Conservation (phyloP, 75 land plant species). For the Sequoiadendron giganteum region DNA sequence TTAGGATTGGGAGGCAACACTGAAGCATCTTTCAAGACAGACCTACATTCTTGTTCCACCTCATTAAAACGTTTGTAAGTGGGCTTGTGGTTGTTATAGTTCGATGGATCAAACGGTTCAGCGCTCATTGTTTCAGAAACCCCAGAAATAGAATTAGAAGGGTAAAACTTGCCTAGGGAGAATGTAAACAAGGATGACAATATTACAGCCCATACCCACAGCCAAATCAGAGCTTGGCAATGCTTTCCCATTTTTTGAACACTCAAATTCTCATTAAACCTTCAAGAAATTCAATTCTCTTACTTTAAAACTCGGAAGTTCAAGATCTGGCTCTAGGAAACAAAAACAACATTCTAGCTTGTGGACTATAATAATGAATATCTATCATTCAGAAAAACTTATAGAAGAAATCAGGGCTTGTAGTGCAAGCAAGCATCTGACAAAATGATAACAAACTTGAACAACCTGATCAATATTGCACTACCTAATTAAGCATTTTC, state of each 20-base stretch:
- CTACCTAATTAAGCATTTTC: background rate
- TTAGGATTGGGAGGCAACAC: slow-evolving; percentile 17
- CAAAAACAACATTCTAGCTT: background rate
- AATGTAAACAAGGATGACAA: background rate
- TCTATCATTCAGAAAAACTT: background rate
- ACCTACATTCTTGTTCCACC: slow-evolving; percentile 30
- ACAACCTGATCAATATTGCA: background rate
- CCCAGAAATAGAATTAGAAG: background rate
- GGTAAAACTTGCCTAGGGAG: background rate
- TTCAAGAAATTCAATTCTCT: background rate
- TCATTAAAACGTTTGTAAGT: slow-evolving; percentile 33
- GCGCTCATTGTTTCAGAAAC: background rate
- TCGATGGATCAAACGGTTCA: background rate
- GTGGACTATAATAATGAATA: background rate
- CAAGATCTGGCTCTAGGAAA: background rate
- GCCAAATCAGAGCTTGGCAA: background rate
- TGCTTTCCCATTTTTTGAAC: background rate
- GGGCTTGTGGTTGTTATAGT: background rate
- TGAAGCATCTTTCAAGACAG: slow-evolving; percentile 28
- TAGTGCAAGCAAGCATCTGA: background rate
- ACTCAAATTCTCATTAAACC: background rate
- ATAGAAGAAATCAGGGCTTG: background rate
- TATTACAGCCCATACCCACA: background rate
- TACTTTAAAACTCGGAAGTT: background rate
- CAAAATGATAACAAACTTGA: background rate